These are phyloP conservation scores for Dryas integrifolia DNA, from an alignment of 331 rosid genomes.

Conservation along the genomic window DNA sequence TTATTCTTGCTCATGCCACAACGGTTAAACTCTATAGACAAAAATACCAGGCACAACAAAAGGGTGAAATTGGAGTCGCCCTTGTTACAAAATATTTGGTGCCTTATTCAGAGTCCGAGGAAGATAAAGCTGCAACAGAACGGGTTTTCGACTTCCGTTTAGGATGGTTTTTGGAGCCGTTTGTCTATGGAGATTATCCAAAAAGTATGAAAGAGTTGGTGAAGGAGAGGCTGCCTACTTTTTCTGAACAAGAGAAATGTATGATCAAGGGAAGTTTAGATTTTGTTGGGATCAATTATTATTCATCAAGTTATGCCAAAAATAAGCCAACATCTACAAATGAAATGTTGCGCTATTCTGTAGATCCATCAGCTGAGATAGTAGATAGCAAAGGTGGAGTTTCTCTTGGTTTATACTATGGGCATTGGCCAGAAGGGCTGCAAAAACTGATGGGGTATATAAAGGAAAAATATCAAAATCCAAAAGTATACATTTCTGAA, in stretches of 20 bases:
- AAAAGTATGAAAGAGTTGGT: conserved; percentile 21
- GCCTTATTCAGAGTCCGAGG: conserved; percentile 27
- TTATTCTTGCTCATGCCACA: conserved; percentile 26
- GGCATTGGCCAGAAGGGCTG: conserved; percentile 15
- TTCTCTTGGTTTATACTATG: background rate
- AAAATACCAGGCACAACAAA: conserved; percentile 3
- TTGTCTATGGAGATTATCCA: conserved; percentile 29
- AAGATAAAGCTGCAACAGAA: conserved; percentile 29
- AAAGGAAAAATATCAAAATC: conserved; percentile 9
- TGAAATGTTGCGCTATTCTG: conserved; percentile 7
- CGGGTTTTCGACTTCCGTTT: conserved; percentile 28
- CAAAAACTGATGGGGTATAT: conserved; percentile 14
- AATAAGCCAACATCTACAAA: conserved; percentile 4
- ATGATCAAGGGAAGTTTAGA: conserved; percentile 24
- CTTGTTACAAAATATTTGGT: too few species aligned
- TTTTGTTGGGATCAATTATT: conserved; percentile 36
- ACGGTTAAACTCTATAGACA: conserved; percentile 22
- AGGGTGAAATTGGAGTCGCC: too few species aligned
- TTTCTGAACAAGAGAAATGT: conserved; percentile 19
- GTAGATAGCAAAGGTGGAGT: background rate
- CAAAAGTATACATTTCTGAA: conserved; percentile 19
- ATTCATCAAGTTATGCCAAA: conserved; percentile 18
- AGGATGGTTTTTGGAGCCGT: conserved; percentile 36
- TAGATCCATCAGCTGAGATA: conserved; percentile 11
- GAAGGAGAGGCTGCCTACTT: conserved; percentile 22